These are phyloP conservation scores for Nicotiana tomentosiformis DNA, from an alignment of 257 asterid species.

Conservation along the genomic window DNA sequence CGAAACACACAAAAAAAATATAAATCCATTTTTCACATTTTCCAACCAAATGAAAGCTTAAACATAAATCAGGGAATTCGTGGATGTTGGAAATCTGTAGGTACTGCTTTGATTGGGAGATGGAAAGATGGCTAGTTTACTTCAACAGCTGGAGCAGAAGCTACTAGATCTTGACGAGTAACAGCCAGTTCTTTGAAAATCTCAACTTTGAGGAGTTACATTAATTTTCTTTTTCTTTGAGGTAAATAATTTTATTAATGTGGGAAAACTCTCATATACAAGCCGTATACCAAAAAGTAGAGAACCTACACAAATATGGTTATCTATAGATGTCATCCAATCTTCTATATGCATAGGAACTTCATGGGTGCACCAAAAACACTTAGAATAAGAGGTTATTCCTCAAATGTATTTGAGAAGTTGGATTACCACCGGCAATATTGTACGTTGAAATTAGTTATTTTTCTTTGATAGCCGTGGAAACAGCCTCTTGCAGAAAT, in stretches of 20 bases:
- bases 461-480: no score
- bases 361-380: background rate
- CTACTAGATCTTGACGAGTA: background rate
- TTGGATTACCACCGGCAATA: background rate
- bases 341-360: no score
- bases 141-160: background rate
- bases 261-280: background rate
- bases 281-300: background rate
- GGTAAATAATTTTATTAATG: no score
- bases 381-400: background rate
- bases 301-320: background rate
- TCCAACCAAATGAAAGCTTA: background rate
- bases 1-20: background rate
- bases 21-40: background rate
- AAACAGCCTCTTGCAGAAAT: no score
- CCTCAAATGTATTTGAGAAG: background rate
- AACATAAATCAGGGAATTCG: background rate
- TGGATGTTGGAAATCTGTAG: background rate
- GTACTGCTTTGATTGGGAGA: background rate
- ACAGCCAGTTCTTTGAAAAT: background rate
- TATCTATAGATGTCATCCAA: background rate
- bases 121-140: background rate
- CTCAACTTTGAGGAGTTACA: background rate
- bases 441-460: background rate
- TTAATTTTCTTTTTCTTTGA: background rate